Base-by-base conservation (phyloP, 169 alveolate species). In the Plasmodium berghei region DNA sequence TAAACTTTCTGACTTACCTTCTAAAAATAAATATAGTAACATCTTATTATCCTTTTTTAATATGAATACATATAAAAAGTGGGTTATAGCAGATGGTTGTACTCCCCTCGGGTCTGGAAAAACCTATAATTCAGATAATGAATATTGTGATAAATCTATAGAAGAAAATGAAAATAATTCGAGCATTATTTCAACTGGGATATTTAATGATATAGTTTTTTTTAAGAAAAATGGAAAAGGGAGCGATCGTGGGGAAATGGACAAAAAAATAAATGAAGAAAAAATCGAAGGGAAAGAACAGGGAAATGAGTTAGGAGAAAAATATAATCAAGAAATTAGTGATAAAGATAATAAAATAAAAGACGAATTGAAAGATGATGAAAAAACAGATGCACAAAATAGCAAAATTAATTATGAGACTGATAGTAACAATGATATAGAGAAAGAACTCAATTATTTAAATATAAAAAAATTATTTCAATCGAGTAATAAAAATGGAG, bases 171-270 rank as follows among this genome's bases (percentile, higher is more conserved):
- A 16, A 14, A 10, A 12, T 6, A 66, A 34, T 22, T 52, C 16
- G 16, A 48, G 10, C 34, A 64, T n/a, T 26, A 24, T 77, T n/a
- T 77, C 63, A 48, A 63, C 89, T 5, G 58, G 66, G 9, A 77
- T 77, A 18, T 77, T 77, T 64, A 77, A 77, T 46, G 89, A 77
- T 34, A 77, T 77, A 12, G 61, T 77, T 26, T 77, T 77, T 77
- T 77, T 77, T 52, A 77, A 55, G 24, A 77, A 34, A 56, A 75
- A 52, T 12, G 49, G 46, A 8, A 54, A 46, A 18, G 9, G 28
- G 9, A 18, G 48, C 48, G 9, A 9, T 0, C 49, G 42, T 9
- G 77, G 9, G 8, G 75, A 67, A 16, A 49, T 46, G 55, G 55
- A 46, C 10, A 46, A n/a, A n/a, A n/a, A n/a, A n/a, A n/a, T n/a